Conservation (phyloP, 768 basidiomycete species). For the Cystofilobasidium capitatum region DNA sequence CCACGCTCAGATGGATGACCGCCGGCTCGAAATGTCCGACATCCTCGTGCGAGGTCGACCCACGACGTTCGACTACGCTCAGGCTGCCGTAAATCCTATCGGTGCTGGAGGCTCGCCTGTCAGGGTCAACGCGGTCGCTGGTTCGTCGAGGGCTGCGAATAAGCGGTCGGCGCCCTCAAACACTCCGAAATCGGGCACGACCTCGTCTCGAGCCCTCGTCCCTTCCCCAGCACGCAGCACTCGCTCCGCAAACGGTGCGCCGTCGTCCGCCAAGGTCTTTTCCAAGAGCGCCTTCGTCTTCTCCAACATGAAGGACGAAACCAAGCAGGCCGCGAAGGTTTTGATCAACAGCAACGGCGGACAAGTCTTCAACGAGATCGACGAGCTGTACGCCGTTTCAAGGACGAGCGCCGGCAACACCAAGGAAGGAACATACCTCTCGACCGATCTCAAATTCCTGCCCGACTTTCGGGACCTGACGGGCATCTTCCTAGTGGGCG, state of each 20-base stretch:
- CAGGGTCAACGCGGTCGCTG: not conserved
- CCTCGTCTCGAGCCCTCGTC: no score
- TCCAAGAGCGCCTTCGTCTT: not conserved
- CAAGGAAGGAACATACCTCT: not conserved
- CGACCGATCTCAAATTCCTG: not conserved
- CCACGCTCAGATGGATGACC: not conserved
- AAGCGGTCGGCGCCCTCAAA: no score
- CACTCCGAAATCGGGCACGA: no score
- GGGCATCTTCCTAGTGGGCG: constrained; percentile 36
- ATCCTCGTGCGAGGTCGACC: not conserved
- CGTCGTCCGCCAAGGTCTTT: not conserved
- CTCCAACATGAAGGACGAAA: not conserved
- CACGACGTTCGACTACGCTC: not conserved
- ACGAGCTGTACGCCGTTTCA: constrained; percentile 28
- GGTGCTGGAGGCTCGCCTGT: not conserved
- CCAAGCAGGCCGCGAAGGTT: constrained; percentile 2
- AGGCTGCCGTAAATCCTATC: no score
- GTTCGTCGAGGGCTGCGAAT: no score
- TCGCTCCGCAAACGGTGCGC: not conserved
- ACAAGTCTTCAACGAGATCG: constrained; percentile 26
- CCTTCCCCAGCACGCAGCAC: constrained; percentile 2
- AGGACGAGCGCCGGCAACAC: not conserved
- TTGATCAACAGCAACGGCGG: constrained; percentile 26
- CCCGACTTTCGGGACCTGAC: constrained; percentile 16
- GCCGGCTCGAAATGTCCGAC: not conserved